Evolutionary conservation across 495 filamentous ascomycete genomes (phyloP), one percentile per base, ranked within the genome.

Genomic region (Achaetomiella virescens): DNA sequence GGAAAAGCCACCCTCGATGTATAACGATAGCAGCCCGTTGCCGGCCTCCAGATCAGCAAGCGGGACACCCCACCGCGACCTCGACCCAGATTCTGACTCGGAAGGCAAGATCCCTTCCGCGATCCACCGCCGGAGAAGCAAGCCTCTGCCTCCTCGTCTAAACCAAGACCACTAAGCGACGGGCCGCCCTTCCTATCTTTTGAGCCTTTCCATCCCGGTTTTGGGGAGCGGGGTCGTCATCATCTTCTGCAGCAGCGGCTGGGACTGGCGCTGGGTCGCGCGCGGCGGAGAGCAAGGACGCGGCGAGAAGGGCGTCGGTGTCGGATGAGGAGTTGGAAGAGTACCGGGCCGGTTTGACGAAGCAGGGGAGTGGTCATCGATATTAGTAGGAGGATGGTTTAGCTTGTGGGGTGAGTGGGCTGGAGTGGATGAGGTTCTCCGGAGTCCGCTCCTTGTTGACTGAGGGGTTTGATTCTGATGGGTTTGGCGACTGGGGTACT

Each of bases 161-260:
- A 54, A 35, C 60, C 37, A 42, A 59, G 44, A 59, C 60, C 24
- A 3, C 60, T 57, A 20, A 62, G 64, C 25, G 43, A 50, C 37
- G 55, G 53, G 10, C 42, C 49, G 0, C 59, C 50, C 6, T 64
- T 69, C 6, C 59, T 76, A 8, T 62, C 63, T 14, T 75, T 70
- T 52, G 78, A 81, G 58, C 78, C 78, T 8, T 81, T 71, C 54
- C 77, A 81, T 58, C 78, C 78, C 4, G 78, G 78, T 1, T 80
- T 80, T 44, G 61, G 66, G 59, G 55, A 6, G 43, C 20, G 17
- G 10, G 1, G 1, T 29, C 14, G 14, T 48, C 25, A 48, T 42
- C 50, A 45, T 18, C n/a, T 47, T 58, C 14, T 27, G 20, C 24
- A 20, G 35, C 36, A 48, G 29, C 27, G 21, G 35, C 48, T 42